Percentiles rank a stretch among this genome's conserved stretches.
These are phyloP conservation scores for Spongispora temasekensis DNA, from an alignment of 1,284 basidiomycete genomes.

Conservation along the genomic window DNA sequence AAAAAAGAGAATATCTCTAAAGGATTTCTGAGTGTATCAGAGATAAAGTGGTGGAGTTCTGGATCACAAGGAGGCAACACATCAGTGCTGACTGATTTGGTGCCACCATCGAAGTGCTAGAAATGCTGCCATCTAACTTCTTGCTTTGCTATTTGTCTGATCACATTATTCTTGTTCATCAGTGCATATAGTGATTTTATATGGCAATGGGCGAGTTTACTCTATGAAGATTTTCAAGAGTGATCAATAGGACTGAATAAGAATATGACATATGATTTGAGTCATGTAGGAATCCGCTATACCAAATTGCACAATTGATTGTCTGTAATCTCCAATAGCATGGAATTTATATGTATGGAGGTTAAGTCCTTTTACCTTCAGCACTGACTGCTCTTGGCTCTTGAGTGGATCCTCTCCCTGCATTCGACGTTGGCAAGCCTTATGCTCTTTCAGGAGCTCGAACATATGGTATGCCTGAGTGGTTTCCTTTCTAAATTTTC, in stretches of 20 bases:
- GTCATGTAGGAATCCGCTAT: conserved; percentile 1
- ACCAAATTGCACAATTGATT: conserved; percentile 26
- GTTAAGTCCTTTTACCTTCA: conserved; percentile 7
- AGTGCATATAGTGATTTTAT: conserved; percentile 33
- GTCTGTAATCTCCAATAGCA: conserved; percentile 36
- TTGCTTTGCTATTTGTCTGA: conserved; percentile 25
- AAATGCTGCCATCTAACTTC: conserved; percentile 8
- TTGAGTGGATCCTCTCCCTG: neutral
- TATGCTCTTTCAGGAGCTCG: conserved; percentile 3
- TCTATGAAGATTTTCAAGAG: conserved; percentile 18
- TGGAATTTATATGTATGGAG: conserved; percentile 34
- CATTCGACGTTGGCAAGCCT: neutral
- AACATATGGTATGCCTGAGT: neutral
- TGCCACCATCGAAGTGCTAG: neutral
- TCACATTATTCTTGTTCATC: conserved; percentile 31
- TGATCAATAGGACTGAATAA: neutral
- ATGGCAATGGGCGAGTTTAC: conserved; percentile 34
- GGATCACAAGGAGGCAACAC: neutral
- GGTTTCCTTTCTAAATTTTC: neutral
- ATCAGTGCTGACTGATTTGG: neutral
- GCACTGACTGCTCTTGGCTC: neutral
- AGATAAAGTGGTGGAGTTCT: conserved; percentile 11
- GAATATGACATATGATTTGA: conserved; percentile 11
- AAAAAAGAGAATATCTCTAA: conserved; percentile 5
- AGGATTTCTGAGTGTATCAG: neutral